Conservation (phyloP, 139 green algal genomes). For the Zygnema cylindricum region DNA sequence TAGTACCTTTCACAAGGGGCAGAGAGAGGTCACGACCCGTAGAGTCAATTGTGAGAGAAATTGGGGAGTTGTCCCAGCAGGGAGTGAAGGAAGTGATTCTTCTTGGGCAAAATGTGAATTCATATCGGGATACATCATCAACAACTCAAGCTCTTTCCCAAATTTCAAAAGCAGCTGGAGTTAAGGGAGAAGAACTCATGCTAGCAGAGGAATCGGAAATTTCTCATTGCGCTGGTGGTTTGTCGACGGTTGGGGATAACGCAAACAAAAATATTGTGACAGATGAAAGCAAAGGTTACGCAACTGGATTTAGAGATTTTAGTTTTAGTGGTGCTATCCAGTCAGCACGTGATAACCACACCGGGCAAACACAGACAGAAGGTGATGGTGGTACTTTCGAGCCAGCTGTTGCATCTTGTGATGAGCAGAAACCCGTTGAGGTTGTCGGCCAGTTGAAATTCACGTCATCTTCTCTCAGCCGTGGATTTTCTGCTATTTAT, state of each 20-base stretch:
- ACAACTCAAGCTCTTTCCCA: slow-evolving; percentile 12
- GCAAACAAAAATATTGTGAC: neutral
- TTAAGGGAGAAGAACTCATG: neutral
- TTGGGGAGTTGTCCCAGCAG: slow-evolving; percentile 66
- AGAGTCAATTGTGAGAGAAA: slow-evolving; percentile 78
- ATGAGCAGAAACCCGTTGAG: neutral
- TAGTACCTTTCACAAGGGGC: slow-evolving; percentile 85
- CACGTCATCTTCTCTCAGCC: neutral
- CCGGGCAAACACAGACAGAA: neutral
- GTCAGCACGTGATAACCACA: neutral
- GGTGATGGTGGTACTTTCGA: neutral
- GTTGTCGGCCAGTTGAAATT: neutral
- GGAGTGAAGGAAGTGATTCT: slow-evolving; percentile 83
- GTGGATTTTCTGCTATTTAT: slow-evolving; percentile 83
- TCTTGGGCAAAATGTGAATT: slow-evolving; percentile 91
- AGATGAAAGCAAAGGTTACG: neutral
- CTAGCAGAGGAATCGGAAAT: neutral
- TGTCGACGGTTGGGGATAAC: neutral
- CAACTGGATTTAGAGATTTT: neutral
- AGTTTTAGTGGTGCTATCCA: neutral
- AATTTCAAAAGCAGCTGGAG: neutral
- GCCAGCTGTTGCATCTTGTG: neutral
- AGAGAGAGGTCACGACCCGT: slow-evolving; percentile 78
- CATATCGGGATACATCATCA: slow-evolving; percentile 66
- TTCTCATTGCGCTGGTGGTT: neutral